Evolutionary conservation across 208 protist species (phyloP).

Genomic region (Leishmania aethiopica): DNA sequence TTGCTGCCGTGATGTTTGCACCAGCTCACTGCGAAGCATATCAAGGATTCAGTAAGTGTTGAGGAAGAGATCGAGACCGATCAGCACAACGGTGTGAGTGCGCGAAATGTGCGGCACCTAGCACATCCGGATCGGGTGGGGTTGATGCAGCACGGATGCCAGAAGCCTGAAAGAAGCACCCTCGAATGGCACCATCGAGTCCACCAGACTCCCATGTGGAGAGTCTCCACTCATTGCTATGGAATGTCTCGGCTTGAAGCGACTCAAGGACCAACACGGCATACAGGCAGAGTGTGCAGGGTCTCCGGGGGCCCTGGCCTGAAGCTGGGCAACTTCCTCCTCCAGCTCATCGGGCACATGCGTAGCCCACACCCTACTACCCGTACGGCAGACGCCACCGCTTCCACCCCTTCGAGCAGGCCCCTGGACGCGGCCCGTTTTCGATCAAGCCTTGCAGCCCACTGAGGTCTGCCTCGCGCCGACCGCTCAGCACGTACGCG

Average conservation of each 20-base stretch:
- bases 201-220: background rate
- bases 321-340: background rate
- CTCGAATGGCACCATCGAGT: background rate
- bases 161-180: background rate
- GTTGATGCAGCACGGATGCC: background rate
- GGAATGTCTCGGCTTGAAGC: background rate
- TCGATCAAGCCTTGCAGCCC: background rate
- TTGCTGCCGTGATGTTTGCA: background rate
- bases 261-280: background rate
- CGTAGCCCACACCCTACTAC: too few relatives aligned
- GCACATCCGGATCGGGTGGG: background rate
- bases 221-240: background rate
- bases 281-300: too few relatives aligned
- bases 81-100: background rate
- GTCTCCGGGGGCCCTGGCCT: background rate
- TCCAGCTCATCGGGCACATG: background rate
- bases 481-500: background rate
- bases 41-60: background rate
- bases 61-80: background rate
- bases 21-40: background rate
- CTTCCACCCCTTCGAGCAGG: background rate
- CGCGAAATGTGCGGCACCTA: background rate
- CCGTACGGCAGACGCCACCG: background rate
- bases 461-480: background rate
- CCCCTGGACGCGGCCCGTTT: background rate